Base-by-base conservation (phyloP, 2,329 filamentous ascomycete genomes). In the Cercospora sp. region DNA sequence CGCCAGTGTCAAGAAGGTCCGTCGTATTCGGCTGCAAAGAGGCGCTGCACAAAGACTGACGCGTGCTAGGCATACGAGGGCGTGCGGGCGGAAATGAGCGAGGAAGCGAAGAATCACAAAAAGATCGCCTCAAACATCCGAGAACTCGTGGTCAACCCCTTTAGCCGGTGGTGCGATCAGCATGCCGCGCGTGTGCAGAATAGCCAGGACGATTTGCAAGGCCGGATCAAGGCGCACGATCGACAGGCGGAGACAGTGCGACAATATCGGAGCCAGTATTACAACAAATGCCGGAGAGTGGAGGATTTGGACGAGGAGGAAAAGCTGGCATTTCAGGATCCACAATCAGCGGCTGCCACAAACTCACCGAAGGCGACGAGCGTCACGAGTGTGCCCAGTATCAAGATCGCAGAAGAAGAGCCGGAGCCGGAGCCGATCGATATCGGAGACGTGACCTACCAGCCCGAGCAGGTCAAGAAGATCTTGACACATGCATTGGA, bases 251-350 rank as follows among this genome's bases (percentile, higher is more conserved):
- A 99, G 70, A 80, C 87, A 20, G 93, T 97, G 69, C 93, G 93
- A 85, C 98, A 98, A 82, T 87, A 97, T 74, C 89, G 95, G 72
- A 97, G 92, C 80, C 91, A 92, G 75, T 99, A 99, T 82, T 98
- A 98, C 86, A 99, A 98, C 85, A 99, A 98, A 82, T 99, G 95
- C 79, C 90, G 96, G 60, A 84, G 97, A 70, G 91, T 98, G 6
- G 96, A 99, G 79, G 95, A 99, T 78, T 83, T 98, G 69, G 95
- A 99, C 79, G 95, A 99, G 81, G 96, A 99, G 83, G 97, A 97
- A 80, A 98, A 99, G 81, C 87, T 99, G 65, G 95, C 94, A 45
- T 99, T 99, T 81, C 93, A 97, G 79, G 93, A 94, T 72, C 93
- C 93, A 5, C 84, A 87, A 69, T 84, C 78, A 62, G 81, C 85